A percentile compares a stretch with the other conserved stretches of the same genome.
These are phyloP conservation scores for Fusarium fracticaudum DNA, from an alignment of 2,329 filamentous ascomycete genomes.

Conservation along the genomic window DNA sequence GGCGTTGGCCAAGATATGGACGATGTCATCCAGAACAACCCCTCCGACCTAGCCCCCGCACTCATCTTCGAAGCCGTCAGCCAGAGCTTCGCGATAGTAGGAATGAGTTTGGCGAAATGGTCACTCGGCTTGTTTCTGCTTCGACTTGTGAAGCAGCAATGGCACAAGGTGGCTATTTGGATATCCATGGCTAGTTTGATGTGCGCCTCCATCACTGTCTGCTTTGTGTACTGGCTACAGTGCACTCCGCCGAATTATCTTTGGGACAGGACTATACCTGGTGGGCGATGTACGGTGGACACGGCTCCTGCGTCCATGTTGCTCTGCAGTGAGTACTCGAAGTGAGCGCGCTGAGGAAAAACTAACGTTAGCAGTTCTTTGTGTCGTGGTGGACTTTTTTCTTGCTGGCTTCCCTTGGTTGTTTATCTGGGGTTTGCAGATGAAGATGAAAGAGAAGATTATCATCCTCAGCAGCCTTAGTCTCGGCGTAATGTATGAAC, in stretches of 20 bases:
- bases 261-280: slow-evolving; percentile 28
- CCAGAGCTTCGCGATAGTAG: slow-evolving; percentile 50
- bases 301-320: slow-evolving; percentile 29
- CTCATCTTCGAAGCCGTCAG: slow-evolving; percentile 46
- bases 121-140: slow-evolving; percentile 53
- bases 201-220: slow-evolving; percentile 24
- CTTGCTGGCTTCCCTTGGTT: slow-evolving; percentile 56
- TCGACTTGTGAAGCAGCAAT: slow-evolving; percentile 46
- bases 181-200: slow-evolving; percentile 38
- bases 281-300: slow-evolving; percentile 30
- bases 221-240: slow-evolving; percentile 30
- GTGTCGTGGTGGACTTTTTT: slow-evolving; percentile 51
- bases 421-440: slow-evolving; percentile 55
- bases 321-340: slow-evolving; percentile 30
- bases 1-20: slow-evolving; percentile 49
- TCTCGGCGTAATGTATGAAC: slow-evolving; percentile 52
- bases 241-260: slow-evolving; percentile 34
- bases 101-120: slow-evolving; percentile 52
- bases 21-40: slow-evolving; percentile 34
- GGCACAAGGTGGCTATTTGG: slow-evolving; percentile 51
- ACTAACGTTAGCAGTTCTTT: slow-evolving; percentile 21
- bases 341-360: fast-evolving
- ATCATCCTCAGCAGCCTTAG: slow-evolving; percentile 55
- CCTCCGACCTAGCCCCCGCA: slow-evolving; percentile 36
- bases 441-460: slow-evolving; percentile 57